These are phyloP conservation scores for Meyerozyma elateridarum DNA, from an alignment of 1,139 yeast species.

Conservation along the genomic window DNA sequence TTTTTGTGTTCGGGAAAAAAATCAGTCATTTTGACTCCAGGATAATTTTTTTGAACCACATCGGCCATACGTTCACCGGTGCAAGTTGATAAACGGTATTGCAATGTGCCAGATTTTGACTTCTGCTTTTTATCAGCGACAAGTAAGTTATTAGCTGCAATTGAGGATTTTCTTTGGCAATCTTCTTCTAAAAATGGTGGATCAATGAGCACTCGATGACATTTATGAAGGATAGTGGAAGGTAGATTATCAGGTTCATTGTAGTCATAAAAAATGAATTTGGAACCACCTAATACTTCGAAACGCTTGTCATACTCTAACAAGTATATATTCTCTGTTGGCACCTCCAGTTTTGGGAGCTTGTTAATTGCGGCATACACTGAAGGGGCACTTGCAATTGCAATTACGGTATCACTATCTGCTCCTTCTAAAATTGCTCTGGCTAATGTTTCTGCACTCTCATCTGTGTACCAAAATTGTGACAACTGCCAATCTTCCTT, in stretches of 20 bases:
- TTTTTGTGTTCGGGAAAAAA: constrained; percentile 79
- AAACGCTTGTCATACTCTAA: constrained; percentile 78
- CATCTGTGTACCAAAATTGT: constrained; percentile 67
- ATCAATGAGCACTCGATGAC: constrained; percentile 74
- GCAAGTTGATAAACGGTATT: constrained; percentile 58
- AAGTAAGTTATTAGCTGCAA: constrained; percentile 61
- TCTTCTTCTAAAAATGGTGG: constrained; percentile 84
- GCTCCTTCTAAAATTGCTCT: constrained; percentile 74
- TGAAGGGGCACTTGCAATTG: constrained; percentile 84
- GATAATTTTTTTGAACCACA: constrained; percentile 56
- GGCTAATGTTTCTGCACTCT: constrained; percentile 65
- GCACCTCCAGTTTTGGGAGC: constrained; percentile 46
- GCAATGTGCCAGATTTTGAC: constrained; percentile 37
- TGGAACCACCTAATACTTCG: constrained; percentile 63
- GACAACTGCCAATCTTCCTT: constrained; percentile 93
- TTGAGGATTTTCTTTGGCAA: constrained; percentile 72
- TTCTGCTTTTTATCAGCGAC: constrained; percentile 31
- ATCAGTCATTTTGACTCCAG: constrained; percentile 57
- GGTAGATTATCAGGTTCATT: constrained; percentile 63
- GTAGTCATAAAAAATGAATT: constrained; percentile 73
- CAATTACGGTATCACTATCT: constrained; percentile 61
- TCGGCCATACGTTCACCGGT: constrained; percentile 86
- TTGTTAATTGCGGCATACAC: constrained; percentile 79
- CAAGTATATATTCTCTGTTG: constrained; percentile 65
- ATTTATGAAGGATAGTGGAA: constrained; percentile 51